Evolutionary conservation across 225 moss, liverwort and hornwort genomes (phyloP), one percentile per base, ranked within the genome.

Genomic region (Physcomitrium patens): DNA sequence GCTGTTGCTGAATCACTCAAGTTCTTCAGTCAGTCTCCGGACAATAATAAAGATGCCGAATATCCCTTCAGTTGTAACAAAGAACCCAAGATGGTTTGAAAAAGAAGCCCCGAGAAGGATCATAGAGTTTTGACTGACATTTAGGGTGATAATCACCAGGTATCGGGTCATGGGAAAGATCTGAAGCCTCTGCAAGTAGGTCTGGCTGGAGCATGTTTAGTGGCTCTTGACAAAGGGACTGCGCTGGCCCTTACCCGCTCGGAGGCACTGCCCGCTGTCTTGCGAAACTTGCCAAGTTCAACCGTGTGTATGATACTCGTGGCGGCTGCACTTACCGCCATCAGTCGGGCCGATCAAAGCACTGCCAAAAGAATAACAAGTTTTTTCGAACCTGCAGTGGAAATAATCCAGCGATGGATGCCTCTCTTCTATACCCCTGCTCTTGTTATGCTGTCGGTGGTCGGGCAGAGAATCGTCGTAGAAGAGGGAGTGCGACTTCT

Each of bases 391-490:
- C 89, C 89, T 46, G 89, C 84, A 12, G 81, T 86, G 66, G 89
- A 86, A 58, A 74, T 86, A 10, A 46, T 89, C 52, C 89, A 89
- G 82, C 86, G 84, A 53, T 89, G 89, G 89, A 80, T 86, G 73
- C 89, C 89, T 60, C 75, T 89, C 10, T 89, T 89, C 44, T 89
- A 86, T 52, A 82, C 84, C 47, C 89, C 89, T 53, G 80, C 89
- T 0, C 75, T 89, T 44, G 89, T 80, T 31, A 16, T 84, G 84
- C 63, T 89, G 46, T 84, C 89, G 17, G 71, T 84, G 60, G 76
- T 82, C 13, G 86, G 81, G 12, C 86, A 86, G 41, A 81, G 53
- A 23, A 61, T 86, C 6, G 68, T 18, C 0, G 47, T 41, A 19
- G 83, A 75, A 42, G 86, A 89, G 71, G 86, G 83, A 51, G 74